Evolutionary conservation across 2,329 filamentous ascomycete species (phyloP), one percentile per base, ranked within the genome.

Genomic region (Parastagonospora avenae): DNA sequence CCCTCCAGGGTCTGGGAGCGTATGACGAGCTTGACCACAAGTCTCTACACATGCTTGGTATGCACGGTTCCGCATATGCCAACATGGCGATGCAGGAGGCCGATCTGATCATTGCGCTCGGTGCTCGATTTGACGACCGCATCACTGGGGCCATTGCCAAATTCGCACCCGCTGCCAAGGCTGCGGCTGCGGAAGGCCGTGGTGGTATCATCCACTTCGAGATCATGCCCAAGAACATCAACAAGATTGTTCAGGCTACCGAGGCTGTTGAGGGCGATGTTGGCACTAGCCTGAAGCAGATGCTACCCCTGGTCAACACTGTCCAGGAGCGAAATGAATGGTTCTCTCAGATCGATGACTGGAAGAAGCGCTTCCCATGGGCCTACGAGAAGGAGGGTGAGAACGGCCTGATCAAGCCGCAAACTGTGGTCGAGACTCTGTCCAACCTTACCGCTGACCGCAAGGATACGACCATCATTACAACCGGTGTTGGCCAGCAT

Each of bases 161-260:
- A 73, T 99, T 97, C 62, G 94, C 92, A 0, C 94, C 94, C 3
- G 85, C 85, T 45, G 94, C 94, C 38, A 94, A 90, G 77, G 85
- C 86, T 11, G 94, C 94, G 0, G 93, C 91, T 4, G 81, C 84
- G 9, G 90, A 96, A 78, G 87, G 87, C 46, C 89, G 92, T 56
- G 94, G 94, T 66, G 94, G 94, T 68, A 97, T 99, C 66, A 85
- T 97, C 12, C 93, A 99, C 76, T 97, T 97, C 68, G 93, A 97
- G 74, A 93, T 99, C 67, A 89, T 97, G 88, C 93, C 94, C 66
- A 99, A 99, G 87, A 97, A 99, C 81, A 97, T 97, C 79, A 97
- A 97, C 86, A 99, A 97, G 84, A 92, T 97, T 36, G 89, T 99
- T 11, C 91, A 97, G 77, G 92, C 93, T 7, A 97, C 90, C 36